These are phyloP conservation scores for Claviceps digitariae DNA, from an alignment of 2,329 filamentous ascomycete species.

Conservation along the genomic window DNA sequence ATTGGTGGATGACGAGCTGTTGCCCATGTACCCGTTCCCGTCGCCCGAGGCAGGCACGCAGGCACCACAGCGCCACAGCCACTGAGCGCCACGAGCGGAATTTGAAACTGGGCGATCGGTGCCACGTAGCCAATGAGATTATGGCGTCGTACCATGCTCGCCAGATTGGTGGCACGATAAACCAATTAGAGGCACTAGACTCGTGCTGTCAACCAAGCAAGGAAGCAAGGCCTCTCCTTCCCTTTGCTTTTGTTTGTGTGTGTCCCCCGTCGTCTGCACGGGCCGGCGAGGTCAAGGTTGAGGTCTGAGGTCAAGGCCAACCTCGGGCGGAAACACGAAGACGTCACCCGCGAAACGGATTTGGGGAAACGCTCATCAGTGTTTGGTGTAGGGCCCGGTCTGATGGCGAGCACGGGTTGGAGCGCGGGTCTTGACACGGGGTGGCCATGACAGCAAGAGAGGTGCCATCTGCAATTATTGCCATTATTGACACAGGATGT, in stretches of 20 bases:
- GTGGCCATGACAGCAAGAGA: neutral
- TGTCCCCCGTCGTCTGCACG: neutral
- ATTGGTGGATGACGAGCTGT: conserved; percentile 1
- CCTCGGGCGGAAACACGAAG: neutral
- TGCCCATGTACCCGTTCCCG: neutral
- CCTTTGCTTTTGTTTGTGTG: too few species aligned
- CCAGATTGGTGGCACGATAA: neutral
- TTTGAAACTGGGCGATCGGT: neutral
- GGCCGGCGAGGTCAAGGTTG: neutral
- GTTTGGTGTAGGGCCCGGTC: neutral
- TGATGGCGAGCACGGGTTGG: neutral
- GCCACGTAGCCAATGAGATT: neutral
- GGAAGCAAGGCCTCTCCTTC: too few species aligned
- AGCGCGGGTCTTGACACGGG: neutral
- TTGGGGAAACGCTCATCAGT: neutral
- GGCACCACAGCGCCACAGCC: neutral
- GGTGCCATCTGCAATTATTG: neutral
- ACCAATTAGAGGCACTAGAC: neutral
- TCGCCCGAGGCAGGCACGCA: neutral
- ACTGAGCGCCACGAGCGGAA: neutral
- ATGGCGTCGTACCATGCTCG: neutral
- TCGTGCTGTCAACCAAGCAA: neutral
- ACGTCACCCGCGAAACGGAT: neutral
- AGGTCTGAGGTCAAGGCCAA: neutral
- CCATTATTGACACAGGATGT: neutral